phyloP scores from a whole-genome alignment of 2,329 filamentous ascomycete genomes.

The Ilyonectria destructans region DNA sequence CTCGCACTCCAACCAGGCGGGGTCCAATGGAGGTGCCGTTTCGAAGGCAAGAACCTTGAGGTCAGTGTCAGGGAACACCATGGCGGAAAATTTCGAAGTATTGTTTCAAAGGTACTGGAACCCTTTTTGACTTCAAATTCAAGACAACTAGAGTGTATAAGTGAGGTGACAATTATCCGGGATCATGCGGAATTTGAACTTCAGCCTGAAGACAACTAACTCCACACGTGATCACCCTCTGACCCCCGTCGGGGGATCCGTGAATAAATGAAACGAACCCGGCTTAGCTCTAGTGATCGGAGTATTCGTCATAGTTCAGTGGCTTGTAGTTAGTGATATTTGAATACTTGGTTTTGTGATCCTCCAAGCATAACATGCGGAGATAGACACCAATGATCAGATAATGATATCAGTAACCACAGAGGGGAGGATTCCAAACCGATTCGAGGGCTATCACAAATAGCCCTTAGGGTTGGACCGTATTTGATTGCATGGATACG shows the following conservation, averaged over 20 bases:
- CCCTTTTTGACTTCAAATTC: neutral
- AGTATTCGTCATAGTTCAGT: neutral
- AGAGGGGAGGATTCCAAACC: too few species aligned
- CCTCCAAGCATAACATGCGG: too few species aligned
- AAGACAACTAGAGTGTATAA: neutral
- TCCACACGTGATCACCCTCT: constrained; percentile 15
- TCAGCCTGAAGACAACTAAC: constrained; percentile 9
- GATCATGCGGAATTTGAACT: neutral
- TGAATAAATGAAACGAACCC: neutral
- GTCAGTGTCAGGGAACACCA: constrained; percentile 38
- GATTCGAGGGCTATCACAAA: too few species aligned
- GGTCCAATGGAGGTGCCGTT: constrained; percentile 57
- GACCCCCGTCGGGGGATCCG: constrained; percentile 19
- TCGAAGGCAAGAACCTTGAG: constrained; percentile 49
- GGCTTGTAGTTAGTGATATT: neutral
- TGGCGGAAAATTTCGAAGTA: constrained; percentile 11
- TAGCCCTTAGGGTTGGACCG: too few species aligned
- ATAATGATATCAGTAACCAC: too few species aligned
- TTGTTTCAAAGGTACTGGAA: neutral
- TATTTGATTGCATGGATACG: neutral
- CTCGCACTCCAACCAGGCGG: constrained; percentile 60
- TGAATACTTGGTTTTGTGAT: too few species aligned
- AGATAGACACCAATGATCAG: too few species aligned
- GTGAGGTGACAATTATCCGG: constrained; percentile 11
- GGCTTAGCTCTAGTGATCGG: neutral